phyloP scores from a whole-genome alignment of 768 basidiomycete species.

The Galerina sulciceps region DNA sequence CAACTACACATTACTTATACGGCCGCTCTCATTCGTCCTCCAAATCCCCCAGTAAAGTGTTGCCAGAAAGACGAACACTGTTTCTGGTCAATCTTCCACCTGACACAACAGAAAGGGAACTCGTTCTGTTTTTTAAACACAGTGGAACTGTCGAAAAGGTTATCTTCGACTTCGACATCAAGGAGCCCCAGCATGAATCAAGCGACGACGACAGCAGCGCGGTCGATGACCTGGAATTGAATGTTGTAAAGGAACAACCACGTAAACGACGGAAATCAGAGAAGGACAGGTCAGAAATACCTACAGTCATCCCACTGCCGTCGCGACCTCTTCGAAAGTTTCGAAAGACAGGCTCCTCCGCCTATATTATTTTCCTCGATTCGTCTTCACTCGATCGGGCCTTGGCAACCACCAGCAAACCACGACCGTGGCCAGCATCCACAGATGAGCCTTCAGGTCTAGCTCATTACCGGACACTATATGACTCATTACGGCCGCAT shows the following conservation, averaged over 20 bases:
- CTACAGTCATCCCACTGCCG: constrained; percentile 67
- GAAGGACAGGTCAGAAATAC: constrained; percentile 43
- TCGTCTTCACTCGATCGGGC: constrained; percentile 71
- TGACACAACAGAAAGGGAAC: constrained; percentile 83
- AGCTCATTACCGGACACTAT: constrained; percentile 67
- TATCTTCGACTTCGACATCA: constrained; percentile 57
- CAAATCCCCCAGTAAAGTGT: constrained; percentile 20
- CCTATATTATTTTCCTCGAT: constrained; percentile 77
- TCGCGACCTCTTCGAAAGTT: constrained; percentile 53
- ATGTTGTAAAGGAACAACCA: constrained; percentile 34
- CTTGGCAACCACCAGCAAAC: constrained; percentile 55
- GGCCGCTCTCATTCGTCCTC: constrained; percentile 65
- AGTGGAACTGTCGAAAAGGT: constrained; percentile 81
- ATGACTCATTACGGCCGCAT: constrained; percentile 74
- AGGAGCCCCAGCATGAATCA: constrained; percentile 44
- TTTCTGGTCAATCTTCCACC: constrained; percentile 91
- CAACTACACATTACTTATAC: constrained; percentile 75
- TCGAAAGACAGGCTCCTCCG: constrained; percentile 65
- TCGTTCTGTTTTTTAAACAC: constrained; percentile 75
- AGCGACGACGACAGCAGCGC: constrained; percentile 44
- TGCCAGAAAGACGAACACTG: constrained; percentile 34
- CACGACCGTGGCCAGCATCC: constrained; percentile 65
- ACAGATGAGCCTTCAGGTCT: constrained; percentile 69
- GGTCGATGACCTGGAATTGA: constrained; percentile 32
- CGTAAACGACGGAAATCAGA: constrained; percentile 44